These are phyloP conservation scores for Bigelowiella natans DNA, from an alignment of 78 protist species.

Conservation along the genomic window DNA sequence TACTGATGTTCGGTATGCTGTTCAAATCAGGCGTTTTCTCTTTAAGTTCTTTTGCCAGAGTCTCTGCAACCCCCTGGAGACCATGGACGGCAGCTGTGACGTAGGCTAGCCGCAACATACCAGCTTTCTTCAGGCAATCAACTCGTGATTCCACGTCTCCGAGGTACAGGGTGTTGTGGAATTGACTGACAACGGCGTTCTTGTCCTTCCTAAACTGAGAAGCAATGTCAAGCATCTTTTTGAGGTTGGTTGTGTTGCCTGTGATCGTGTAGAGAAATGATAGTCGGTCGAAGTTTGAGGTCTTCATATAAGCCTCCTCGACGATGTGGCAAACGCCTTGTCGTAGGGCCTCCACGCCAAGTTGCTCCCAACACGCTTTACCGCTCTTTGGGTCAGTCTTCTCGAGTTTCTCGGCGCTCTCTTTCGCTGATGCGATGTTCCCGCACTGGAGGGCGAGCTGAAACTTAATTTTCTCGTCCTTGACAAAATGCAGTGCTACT, in stretches of 20 bases:
- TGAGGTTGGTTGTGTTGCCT: constrained; percentile 80
- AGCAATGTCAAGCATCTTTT: constrained; percentile 64
- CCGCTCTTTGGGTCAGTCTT: constrained; percentile 45
- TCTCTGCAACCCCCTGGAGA: constrained; percentile 44
- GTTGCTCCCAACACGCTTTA: constrained; percentile 68
- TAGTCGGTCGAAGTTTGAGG: constrained; percentile 64
- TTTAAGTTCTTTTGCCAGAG: no score
- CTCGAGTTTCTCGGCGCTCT: not conserved
- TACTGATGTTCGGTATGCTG: no score
- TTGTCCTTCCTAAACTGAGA: constrained; percentile 27
- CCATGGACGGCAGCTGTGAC: constrained; percentile 67
- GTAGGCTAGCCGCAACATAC: constrained; percentile 61
- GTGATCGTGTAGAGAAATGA: constrained; percentile 84
- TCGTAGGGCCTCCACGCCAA: constrained; percentile 71
- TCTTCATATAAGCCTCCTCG: constrained; percentile 75
- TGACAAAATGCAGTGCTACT: constrained; percentile 89
- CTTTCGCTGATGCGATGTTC: constrained; percentile 74
- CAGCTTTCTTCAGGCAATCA: constrained; percentile 44
- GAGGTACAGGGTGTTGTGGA: constrained; percentile 78
- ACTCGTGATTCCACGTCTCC: constrained; percentile 79
- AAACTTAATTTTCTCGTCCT: constrained; percentile 81
- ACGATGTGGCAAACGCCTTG: constrained; percentile 57
- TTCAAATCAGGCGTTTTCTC: no score
- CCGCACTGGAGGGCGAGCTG: constrained; percentile 87
- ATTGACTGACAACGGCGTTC: constrained; percentile 12